Conservation (phyloP, 2,329 filamentous ascomycete species). For the Xylariaceae sp. region DNA sequence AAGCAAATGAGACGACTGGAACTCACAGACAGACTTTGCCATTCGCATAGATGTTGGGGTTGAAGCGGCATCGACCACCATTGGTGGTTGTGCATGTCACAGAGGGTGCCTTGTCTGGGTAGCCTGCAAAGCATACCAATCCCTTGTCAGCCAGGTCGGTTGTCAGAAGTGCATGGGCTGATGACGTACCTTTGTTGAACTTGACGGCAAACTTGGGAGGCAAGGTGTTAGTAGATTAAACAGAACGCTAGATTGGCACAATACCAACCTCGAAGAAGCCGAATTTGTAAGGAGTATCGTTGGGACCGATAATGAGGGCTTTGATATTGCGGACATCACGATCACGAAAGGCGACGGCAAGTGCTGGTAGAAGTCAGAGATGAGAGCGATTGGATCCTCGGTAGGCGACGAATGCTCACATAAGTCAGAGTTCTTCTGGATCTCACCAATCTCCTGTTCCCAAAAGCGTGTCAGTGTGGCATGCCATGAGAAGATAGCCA, state of each 20-base stretch:
- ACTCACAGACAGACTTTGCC: constrained; percentile 92
- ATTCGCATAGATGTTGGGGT: constrained; percentile 89
- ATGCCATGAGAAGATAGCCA: background rate
- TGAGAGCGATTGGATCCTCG: constrained; percentile 16
- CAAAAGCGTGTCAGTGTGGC: background rate
- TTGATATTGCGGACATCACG: constrained; percentile 83
- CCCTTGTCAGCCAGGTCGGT: background rate
- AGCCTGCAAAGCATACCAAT: constrained; percentile 54
- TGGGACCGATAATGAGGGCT: constrained; percentile 85
- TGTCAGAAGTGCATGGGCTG: constrained; percentile 3
- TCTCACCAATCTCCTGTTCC: constrained; percentile 72
- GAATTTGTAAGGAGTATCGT: constrained; percentile 93
- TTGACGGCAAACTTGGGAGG: constrained; percentile 67
- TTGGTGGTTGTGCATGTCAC: constrained; percentile 80
- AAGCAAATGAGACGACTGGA: too few relatives aligned
- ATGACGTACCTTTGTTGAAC: constrained; percentile 65
- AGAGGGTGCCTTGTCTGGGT: constrained; percentile 64
- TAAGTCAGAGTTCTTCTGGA: constrained; percentile 78
- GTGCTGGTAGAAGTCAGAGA: constrained; percentile 47
- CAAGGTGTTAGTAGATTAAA: too few relatives aligned
- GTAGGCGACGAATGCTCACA: constrained; percentile 51
- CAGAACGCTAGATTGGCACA: too few relatives aligned
- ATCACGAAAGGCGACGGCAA: constrained; percentile 84
- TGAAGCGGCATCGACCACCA: constrained; percentile 82
- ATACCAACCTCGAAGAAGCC: constrained; percentile 84